These are phyloP conservation scores for Ganoderma sinense DNA, from an alignment of 1,284 basidiomycete species.

Conservation along the genomic window DNA sequence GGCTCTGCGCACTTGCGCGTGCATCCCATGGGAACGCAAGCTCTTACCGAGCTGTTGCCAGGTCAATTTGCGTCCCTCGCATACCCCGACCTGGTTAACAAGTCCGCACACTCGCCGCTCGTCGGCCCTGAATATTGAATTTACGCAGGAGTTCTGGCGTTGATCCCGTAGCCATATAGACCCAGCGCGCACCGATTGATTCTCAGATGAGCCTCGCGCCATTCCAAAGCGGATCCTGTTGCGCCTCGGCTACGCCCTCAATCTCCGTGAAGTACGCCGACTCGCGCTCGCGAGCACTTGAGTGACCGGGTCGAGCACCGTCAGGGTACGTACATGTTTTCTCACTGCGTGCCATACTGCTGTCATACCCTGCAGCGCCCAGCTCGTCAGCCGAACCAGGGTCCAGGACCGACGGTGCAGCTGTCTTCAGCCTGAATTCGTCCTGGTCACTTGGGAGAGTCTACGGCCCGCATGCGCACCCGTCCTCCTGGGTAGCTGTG, in stretches of 20 bases:
- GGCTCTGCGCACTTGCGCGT: conserved; percentile 8
- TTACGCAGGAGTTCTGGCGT: conserved; percentile 8
- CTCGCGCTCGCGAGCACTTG: conserved; percentile 4
- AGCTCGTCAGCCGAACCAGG: not conserved
- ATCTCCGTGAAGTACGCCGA: conserved; percentile 25
- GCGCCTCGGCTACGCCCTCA: conserved; percentile 14
- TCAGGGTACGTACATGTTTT: not conserved
- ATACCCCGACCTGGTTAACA: not conserved
- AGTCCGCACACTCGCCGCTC: conserved; percentile 14
- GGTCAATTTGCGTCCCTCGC: conserved; percentile 17
- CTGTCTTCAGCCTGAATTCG: not conserved
- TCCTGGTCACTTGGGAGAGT: not conserved
- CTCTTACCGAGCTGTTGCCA: conserved; percentile 14
- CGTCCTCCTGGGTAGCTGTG: conserved; percentile 10
- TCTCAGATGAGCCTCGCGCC: conserved; percentile 16
- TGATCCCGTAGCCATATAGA: conserved; percentile 11
- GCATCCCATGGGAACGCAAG: not conserved
- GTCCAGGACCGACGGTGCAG: not conserved
- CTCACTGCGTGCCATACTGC: conserved; percentile 10
- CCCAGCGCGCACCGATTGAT: conserved; percentile 25
- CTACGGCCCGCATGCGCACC: conserved; percentile 5
- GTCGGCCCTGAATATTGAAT: conserved; percentile 24
- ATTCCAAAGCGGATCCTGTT: conserved; percentile 12
- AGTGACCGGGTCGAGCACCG: conserved; percentile 16
- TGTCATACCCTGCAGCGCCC: not conserved